Evolutionary conservation across 257 asterid genomes (phyloP), one percentile per base, ranked within the genome.

Genomic region (Schizonepeta tenuifolia): DNA sequence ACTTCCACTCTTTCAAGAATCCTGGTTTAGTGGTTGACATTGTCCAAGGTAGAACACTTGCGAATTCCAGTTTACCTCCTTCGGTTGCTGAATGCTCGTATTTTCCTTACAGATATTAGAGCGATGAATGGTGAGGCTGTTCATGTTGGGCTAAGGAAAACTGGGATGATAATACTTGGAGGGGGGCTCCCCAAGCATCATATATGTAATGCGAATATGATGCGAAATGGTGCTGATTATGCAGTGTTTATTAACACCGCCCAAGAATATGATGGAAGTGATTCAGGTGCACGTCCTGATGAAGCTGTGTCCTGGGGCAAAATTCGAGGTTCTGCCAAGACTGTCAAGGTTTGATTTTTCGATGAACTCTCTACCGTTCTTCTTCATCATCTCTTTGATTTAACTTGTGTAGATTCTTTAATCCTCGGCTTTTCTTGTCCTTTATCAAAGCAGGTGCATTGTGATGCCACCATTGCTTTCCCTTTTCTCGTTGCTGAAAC

Each of bases 231-330:
- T 20, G 99, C 99, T 26, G 96, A 94, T 77, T 94, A 75, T 77
- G 99, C 97, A 1, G 90, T 91, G 43, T 89, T 82, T 47, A 87
- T 94, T 21, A 94, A 94, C 87, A 94, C 97, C 0, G 97, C 97
- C 18, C 99, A 94, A 76, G 97, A 94, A 82, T 94, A 79, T 35
- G 99, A 94, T 75, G 99, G 99, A 63, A 94, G 99, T 75, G 98
- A 94, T 78, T 94, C 99, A 5, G 99, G 99, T 69, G 98, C 99
- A 49, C 89, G 85, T 24, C 98, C 97, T 1, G 99, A 94, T 72
- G 99, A 91, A 88, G 99, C 98, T 50, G 95, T 94, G 67, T 94
- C 98, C 28, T 94, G 99, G 98, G 99, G 99, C 18, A 94, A 94
- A 74, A 91, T 94, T 56, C 96, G 93, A 31, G 93, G 91, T 47